Base-by-base conservation (phyloP, 2,329 filamentous ascomycete genomes). In the Cercospora brassicicola region DNA sequence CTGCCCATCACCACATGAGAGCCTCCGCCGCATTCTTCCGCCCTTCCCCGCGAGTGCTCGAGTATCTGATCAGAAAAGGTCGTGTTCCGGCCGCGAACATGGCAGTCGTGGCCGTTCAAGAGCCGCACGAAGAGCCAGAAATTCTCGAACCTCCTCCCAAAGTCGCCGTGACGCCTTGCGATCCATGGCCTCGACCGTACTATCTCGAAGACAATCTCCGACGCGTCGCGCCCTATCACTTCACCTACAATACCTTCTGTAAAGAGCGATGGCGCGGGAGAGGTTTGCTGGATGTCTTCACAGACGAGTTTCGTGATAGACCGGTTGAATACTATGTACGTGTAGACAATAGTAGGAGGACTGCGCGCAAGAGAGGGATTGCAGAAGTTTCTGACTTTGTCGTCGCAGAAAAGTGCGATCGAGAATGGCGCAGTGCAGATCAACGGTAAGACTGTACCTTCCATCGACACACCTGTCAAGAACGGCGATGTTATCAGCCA, bases 401-500 rank as follows among this genome's bases (percentile, higher is more conserved):
- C 60, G 62, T 9, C 57, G 26, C 67, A 90, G 87, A 84, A 88
- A 81, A 83, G 89, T 73, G 92, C 94, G 61, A 96, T 99, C 80
- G 87, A 91, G 77, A 84, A 84, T 2, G 95, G 95, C 48, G 86
- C 87, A 68, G 93, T 99, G 59, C 86, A 87, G 33, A 86, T 98
- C 74, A 95, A 97, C 79, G 91, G 91, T 62, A 89, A 92, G 74
- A 81, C 80, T 20, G 88, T 92, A 3, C 85, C 87, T 0, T 83
- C 83, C 6, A 87, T 90, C 1, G 83, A 90, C 71, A 89, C 93
- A 64, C 82, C 91, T 48, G 84, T 98, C 62, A 90, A 90, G 76
- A 98, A 99, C 76, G 95, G 95, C 71, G 91, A 97, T 77, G 82
- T 96, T 65, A 90, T 99, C 64, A 94, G 92, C 10, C 95, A 99